A percentile compares a stretch with the other conserved stretches of the same genome.
Conservation (phyloP, 441 rosid genomes). For the Pelargonium citronellum region DNA sequence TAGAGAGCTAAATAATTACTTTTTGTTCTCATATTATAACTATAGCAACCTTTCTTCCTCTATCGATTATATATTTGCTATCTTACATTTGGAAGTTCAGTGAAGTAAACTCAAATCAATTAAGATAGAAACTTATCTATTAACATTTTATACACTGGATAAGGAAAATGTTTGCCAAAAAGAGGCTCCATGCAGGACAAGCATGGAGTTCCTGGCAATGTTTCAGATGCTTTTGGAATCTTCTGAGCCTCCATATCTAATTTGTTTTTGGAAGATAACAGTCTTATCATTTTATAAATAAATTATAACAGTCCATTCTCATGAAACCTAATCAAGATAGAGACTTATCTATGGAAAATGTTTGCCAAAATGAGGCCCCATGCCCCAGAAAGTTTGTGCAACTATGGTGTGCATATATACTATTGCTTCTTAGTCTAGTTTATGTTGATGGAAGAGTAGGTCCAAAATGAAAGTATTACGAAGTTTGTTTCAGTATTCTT, state of each 20-base stretch:
- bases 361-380: no score
- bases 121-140: neutral
- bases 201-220: neutral
- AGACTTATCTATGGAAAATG: no score
- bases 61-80: neutral
- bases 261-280: neutral
- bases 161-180: neutral
- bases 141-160: neutral
- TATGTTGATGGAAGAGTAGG: neutral
- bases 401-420: neutral
- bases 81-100: neutral
- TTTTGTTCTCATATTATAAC: neutral
- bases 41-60: neutral
- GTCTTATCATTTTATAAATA: neutral
- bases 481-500: neutral
- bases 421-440: conserved; percentile 3
- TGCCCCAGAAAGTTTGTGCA: neutral
- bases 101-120: neutral
- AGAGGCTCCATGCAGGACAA: neutral
- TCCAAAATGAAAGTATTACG: neutral
- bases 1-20: neutral
- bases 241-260: neutral
- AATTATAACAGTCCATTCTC: neutral
- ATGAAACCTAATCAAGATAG: neutral
- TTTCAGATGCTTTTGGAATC: neutral